Base-by-base conservation (phyloP, 495 filamentous ascomycete species). In the Usnea hakonensis region DNA sequence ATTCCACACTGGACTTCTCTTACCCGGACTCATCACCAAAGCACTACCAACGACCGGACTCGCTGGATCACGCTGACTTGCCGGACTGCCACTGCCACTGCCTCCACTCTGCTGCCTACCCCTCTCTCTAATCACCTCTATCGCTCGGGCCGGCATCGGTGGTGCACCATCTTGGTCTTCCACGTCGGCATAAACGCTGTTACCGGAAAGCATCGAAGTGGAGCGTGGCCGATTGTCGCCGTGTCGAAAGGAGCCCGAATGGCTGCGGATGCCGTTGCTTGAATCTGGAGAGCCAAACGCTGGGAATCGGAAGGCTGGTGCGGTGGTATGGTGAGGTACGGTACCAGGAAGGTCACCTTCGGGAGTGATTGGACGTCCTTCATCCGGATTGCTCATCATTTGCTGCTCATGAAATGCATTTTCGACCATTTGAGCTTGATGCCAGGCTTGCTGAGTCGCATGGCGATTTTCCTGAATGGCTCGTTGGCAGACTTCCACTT, bases 281-380 rank as follows among this genome's bases (percentile, higher is more conserved):
- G 54, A 62, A 55, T 69, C 65, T 21, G 69, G 56, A 55, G 61
- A 56, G 10, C 63, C 63, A 44, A 72, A 71, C 30, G 65, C 61
- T 23, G 70, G 72, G 44, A 71, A 73, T 46, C 65, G 68, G 44
- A 70, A 70, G n/a, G 48, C 52, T 19, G 52, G 56, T 28, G 59
- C 60, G 46, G 55, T 40, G 14, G 58, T 73, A 10, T 69, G 61
- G 28, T 78, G 64, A 59, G 73, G 69, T 57, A 75, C 77, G 10
- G 79, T 80, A 48, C 79, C 78, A 9, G 78, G 78, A 26, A 82
- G 62, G 52, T 77, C 75, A 21, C 77, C 78, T 63, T 82, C 80
- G 28, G 78, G 79, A 28, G 78, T 79, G 28, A 79, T 68, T 23
- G 76, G 74, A 40, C 73, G 78, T 48, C 76, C 71, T 19, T 78